A percentile compares a stretch with the other conserved stretches of the same genome.
These are phyloP conservation scores for Chrysoporthe deuterocubensis DNA, from an alignment of 2,329 filamentous ascomycete genomes.

Conservation along the genomic window DNA sequence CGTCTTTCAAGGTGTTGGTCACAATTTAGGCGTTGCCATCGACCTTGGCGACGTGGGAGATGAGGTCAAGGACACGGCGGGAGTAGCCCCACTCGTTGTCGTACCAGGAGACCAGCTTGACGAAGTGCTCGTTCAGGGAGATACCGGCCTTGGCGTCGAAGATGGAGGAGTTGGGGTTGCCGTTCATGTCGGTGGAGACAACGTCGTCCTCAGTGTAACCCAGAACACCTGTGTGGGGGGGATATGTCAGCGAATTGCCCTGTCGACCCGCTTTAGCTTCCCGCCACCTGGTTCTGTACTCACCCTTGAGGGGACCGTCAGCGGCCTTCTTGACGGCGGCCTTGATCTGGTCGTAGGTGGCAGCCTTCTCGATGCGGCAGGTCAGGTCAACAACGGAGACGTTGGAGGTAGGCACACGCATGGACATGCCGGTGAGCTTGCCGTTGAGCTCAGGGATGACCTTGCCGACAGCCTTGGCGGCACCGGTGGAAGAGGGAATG, in stretches of 20 bases:
- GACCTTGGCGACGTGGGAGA: conserved; percentile 78
- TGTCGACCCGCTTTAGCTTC: background rate
- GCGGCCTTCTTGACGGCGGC: conserved; percentile 83
- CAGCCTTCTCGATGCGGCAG: conserved; percentile 88
- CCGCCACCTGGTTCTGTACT: conserved; percentile 37
- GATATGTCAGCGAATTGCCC: conserved; percentile 23
- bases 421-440: conserved; percentile 99
- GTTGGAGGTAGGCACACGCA: conserved; percentile 98
- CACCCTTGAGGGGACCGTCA: conserved; percentile 84
- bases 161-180: conserved; percentile 93
- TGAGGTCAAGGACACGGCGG: conserved; percentile 86
- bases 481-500: conserved; percentile 98
- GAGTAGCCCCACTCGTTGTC: conserved; percentile 99
- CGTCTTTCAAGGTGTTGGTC: conserved; percentile 3
- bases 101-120: conserved; percentile 98
- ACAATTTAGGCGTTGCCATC: conserved; percentile 60
- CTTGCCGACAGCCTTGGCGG: conserved; percentile 99
- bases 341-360: conserved; percentile 92
- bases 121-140: conserved; percentile 96
- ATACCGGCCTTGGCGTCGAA: conserved; percentile 99
- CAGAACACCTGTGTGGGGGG: conserved; percentile 69
- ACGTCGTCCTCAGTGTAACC: conserved; percentile 97
- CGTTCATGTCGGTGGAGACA: conserved; percentile 92
- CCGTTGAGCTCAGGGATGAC: conserved; percentile 97
- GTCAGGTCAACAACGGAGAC: conserved; percentile 99